Percentiles rank a stretch among this genome's conserved stretches.
Conservation (phyloP, 805 yeast genomes). For the Geotrichum ghanense region DNA sequence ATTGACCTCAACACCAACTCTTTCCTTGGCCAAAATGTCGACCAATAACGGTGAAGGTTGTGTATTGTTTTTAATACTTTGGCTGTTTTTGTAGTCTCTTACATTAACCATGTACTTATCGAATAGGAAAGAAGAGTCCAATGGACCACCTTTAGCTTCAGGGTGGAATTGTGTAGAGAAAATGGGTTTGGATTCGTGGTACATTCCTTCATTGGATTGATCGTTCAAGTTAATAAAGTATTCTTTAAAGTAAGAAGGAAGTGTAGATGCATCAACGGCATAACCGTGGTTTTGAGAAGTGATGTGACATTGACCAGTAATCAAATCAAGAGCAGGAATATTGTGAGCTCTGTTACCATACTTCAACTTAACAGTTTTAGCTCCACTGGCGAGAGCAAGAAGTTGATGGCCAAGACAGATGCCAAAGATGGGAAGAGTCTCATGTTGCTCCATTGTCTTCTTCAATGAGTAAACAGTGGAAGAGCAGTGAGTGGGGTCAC, state of each 20-base stretch:
- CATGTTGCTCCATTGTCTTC: conserved; percentile 52
- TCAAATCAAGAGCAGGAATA: conserved; percentile 86
- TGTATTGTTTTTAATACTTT: conserved; percentile 28
- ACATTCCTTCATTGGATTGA: conserved; percentile 96
- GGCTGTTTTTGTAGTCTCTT: conserved; percentile 36
- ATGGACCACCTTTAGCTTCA: conserved; percentile 98
- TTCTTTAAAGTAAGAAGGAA: conserved; percentile 69
- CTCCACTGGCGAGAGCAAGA: conserved; percentile 90
- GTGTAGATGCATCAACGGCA: conserved; percentile 78
- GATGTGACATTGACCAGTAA: conserved; percentile 90
- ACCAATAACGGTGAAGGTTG: conserved; percentile 30
- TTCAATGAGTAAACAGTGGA: conserved; percentile 64
- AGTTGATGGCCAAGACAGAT: conserved; percentile 97
- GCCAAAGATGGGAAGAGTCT: conserved; percentile 81
- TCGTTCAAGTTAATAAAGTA: conserved; percentile 91
- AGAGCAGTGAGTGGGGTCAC: conserved; percentile 89
- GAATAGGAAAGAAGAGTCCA: conserved; percentile 82
- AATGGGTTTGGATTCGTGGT: conserved; percentile 74
- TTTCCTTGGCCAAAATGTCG: conserved; percentile 31
- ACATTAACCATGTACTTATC: conserved; percentile 78
- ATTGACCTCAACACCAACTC: conserved; percentile 32
- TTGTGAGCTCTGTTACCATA: conserved; percentile 99
- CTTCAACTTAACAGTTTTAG: conserved; percentile 81
- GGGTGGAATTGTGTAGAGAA: conserved; percentile 98
- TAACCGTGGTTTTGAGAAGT: conserved; percentile 99